These are phyloP conservation scores for Solanum hybrid DNA, from an alignment of 305 asterid species.

Conservation along the genomic window DNA sequence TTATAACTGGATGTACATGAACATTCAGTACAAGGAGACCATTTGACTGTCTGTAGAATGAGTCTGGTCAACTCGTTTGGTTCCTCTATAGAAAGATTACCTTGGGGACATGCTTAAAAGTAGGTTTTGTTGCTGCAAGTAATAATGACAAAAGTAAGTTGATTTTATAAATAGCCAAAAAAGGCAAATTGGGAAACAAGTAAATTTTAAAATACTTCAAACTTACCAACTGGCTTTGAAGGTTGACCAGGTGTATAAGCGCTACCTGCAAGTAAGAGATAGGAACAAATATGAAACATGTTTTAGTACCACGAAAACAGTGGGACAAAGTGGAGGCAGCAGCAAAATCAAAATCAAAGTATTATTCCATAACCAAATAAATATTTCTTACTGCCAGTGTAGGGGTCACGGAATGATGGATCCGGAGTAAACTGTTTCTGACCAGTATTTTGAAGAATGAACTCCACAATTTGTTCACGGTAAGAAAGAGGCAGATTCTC, in stretches of 20 bases:
- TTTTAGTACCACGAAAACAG: neutral
- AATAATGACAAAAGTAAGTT: conserved; percentile 7
- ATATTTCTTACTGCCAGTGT: conserved; percentile 74
- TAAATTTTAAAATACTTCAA: neutral
- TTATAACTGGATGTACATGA: neutral
- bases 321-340: conserved; percentile 4
- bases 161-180: neutral
- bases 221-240: conserved; percentile 44
- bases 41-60: neutral
- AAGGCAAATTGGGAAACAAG: neutral
- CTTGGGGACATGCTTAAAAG: conserved; percentile 91
- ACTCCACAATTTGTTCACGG: conserved; percentile 89
- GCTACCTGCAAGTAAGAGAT: conserved; percentile 52
- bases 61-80: neutral
- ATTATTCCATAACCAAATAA: neutral
- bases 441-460: conserved; percentile 78
- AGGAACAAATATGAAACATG: neutral
- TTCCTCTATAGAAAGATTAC: conserved; percentile 23
- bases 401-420: conserved; percentile 79
- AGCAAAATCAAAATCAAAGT: neutral
- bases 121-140: conserved; percentile 42
- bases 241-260: conserved; percentile 93
- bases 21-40: neutral
- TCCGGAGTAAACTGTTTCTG: conserved; percentile 66
- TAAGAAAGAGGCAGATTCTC: conserved; percentile 81